phyloP scores from a whole-genome alignment of 768 basidiomycete species.

The Mycena amicta region DNA sequence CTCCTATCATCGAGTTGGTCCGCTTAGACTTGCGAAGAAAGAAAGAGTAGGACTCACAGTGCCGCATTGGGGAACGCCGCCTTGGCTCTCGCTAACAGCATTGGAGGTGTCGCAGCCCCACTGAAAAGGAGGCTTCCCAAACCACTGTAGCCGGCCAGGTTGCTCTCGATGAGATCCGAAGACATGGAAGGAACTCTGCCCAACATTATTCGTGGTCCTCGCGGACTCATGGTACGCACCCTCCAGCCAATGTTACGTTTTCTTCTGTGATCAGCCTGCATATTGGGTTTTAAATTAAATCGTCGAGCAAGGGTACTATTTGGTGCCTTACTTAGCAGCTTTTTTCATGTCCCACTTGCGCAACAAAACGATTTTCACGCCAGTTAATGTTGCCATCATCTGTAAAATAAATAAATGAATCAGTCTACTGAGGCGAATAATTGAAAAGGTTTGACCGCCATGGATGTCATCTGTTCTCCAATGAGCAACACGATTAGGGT shows the following conservation, averaged over 20 bases:
- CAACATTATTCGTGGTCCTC: background rate
- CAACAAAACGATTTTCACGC: constrained; percentile 50
- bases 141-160: constrained; percentile 41
- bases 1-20: constrained; percentile 34
- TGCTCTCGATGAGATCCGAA: constrained; percentile 57
- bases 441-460: no score
- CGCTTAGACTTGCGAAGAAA: background rate
- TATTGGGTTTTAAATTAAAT: background rate
- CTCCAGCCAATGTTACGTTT: constrained; percentile 25
- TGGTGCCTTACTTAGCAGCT: constrained; percentile 36
- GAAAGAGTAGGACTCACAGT: constrained; percentile 42
- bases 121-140: constrained; percentile 56
- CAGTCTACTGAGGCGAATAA: no score
- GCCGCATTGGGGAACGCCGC: constrained; percentile 50
- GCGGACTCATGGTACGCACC: constrained; percentile 3
- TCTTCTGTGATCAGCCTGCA: constrained; percentile 37
- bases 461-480: constrained; percentile 13
- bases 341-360: constrained; percentile 53
- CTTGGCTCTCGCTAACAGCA: no score
- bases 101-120: no score
- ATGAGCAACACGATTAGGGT: constrained; percentile 21
- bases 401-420: no score
- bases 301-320: constrained; percentile 1
- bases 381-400: constrained; percentile 47
- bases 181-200: constrained; percentile 64